These are phyloP conservation scores for Fusarium sp. DNA, from an alignment of 2,329 filamentous ascomycete species.

Conservation along the genomic window DNA sequence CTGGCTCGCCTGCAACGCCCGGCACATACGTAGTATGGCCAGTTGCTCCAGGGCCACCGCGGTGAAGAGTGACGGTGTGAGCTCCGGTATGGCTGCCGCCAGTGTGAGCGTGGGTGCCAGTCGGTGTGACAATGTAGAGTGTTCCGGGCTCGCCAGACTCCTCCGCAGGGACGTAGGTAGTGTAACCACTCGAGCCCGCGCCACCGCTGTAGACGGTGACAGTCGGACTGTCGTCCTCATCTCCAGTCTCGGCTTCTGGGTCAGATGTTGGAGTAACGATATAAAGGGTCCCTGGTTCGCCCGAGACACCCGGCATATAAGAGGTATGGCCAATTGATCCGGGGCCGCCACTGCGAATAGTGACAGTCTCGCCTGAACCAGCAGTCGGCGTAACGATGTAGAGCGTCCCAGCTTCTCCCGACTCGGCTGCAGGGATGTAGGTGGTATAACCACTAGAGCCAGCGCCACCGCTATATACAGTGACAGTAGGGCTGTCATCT, in stretches of 20 bases:
- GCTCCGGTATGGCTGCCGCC: neutral
- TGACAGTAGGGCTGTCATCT: neutral
- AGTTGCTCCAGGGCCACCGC: constrained; percentile 9
- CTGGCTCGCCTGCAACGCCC: neutral
- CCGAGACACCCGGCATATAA: neutral
- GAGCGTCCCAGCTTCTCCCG: neutral
- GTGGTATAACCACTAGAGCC: neutral
- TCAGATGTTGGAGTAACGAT: neutral
- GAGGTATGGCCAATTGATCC: constrained; percentile 8
- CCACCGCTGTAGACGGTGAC: constrained; percentile 1
- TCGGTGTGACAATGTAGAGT: neutral
- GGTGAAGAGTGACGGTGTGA: constrained; percentile 11
- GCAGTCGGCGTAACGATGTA: neutral
- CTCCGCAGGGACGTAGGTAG: neutral
- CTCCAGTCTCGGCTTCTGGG: neutral
- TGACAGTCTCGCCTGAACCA: neutral
- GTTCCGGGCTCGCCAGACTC: neutral
- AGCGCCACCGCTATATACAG: neutral
- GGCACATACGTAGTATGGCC: constrained; percentile 2
- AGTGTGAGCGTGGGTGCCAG: neutral
- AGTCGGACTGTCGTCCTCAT: neutral
- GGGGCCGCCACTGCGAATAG: constrained; percentile 11
- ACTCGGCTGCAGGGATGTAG: neutral
- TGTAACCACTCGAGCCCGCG: neutral
- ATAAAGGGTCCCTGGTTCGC: constrained; percentile 5